Base-by-base conservation (phyloP, 805 yeast genomes). In the Myxozyma monticola region DNA sequence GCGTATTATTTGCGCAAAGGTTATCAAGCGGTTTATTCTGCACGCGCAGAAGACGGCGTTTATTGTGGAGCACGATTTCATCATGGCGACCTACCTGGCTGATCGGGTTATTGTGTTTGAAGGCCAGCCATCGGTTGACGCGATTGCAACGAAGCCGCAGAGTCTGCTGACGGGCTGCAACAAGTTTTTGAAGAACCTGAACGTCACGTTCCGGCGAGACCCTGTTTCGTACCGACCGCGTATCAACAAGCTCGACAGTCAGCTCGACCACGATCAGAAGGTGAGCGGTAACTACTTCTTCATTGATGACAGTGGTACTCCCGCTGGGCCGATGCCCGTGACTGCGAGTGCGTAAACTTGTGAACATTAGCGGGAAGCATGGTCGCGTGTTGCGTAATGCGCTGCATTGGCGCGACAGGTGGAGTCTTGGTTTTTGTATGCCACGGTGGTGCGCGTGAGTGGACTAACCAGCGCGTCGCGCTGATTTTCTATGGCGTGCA, bases 1-100 rank as follows among this genome's bases (percentile, higher is more conserved):
- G 75, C 97, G 99, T 88, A 89, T 93, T 67, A 86, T 93, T 62
- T 93, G 99, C 78, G 87, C 99, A 45, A 93, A 93, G 77, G 99
- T 93, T 62, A 93, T 93, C 65, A 86, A 96, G 80, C 85, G 96
- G 73, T 93, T 89, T 68, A 87, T 93, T 66, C 76, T 93, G 69
- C 99, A 93, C 69, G 81, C 96, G 62, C 90, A 91, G 78, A 93
- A 91, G 79, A 91, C 98, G 39, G 99, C 99, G n/a, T 93, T 93
- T 71, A 78, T 93, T 64, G 99, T 93, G 52, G 99, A 93, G 84
- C 99, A 93, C 83, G 99, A 93, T 80, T 93, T 93, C 80, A 93
- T 93, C 76, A 93, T 93, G 99, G 98, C 99, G 60, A 93, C 99
- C 15, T 93, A 93, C 71, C 80, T 93, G 77, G 99, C 99, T 58